phyloP scores from a whole-genome alignment of 2,329 filamentous ascomycete species.

The Beauveria pseudobassiana region DNA sequence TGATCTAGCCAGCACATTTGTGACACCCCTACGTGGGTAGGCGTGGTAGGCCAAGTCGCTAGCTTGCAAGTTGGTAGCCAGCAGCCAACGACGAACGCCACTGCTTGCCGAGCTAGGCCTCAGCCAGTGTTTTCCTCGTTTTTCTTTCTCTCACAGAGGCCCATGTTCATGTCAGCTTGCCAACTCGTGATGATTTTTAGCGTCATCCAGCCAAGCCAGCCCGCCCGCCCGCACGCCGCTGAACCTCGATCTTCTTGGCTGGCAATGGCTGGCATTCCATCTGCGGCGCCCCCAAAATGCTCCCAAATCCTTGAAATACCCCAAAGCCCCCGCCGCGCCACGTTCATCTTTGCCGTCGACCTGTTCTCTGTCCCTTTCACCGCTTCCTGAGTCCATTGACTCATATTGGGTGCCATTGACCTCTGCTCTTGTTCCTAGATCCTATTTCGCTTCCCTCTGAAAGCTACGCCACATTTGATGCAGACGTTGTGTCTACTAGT shows the following conservation, averaged over 20 bases:
- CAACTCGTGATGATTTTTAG: not conserved
- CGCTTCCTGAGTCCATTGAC: not conserved
- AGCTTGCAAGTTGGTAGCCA: not conserved
- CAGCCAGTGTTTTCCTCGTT: not conserved
- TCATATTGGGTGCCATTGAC: not conserved
- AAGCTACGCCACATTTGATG: not conserved
- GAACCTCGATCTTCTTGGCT: slow-evolving; percentile 1
- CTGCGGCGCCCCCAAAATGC: not conserved
- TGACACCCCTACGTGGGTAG: too few species aligned
- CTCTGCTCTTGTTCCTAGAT: not conserved
- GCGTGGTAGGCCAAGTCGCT: not conserved
- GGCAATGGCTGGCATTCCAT: not conserved
- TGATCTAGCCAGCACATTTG: not conserved
- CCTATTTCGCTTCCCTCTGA: not conserved
- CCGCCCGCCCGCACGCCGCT: not conserved
- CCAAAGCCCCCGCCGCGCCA: not conserved
- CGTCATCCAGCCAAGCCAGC: not conserved
- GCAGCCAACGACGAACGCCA: not conserved
- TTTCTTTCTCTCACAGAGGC: not conserved
- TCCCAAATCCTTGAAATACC: slow-evolving; percentile 6
- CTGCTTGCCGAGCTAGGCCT: not conserved
- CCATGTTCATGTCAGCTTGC: not conserved
- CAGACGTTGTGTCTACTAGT: not conserved
- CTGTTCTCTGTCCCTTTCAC: not conserved
- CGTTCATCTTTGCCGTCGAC: not conserved